phyloP scores from a whole-genome alignment of 306 rosid species.

The Inga oerstediana region DNA sequence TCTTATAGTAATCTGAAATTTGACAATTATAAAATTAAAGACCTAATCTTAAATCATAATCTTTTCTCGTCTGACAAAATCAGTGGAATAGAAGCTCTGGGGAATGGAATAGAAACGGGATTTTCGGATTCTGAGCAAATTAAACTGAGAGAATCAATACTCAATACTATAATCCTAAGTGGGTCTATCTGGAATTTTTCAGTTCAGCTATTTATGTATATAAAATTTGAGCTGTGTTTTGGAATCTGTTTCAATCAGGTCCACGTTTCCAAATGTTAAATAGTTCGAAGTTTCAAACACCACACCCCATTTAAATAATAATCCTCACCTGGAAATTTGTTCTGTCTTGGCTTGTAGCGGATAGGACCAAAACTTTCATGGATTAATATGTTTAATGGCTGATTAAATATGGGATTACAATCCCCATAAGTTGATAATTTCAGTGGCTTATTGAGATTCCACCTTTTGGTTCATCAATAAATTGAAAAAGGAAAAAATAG shows the following conservation, averaged over 20 bases:
- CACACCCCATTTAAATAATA: slow-evolving; percentile 29
- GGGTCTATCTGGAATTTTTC: slow-evolving; percentile 41
- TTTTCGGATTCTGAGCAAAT: slow-evolving; percentile 72
- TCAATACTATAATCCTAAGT: slow-evolving; percentile 44
- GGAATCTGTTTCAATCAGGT: slow-evolving; percentile 64
- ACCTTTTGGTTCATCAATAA: slow-evolving; percentile 46
- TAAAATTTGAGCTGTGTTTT: slow-evolving; percentile 43
- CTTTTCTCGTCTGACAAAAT: slow-evolving; percentile 58
- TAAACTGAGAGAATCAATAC: slow-evolving; percentile 30
- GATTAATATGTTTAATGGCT: slow-evolving; percentile 45
- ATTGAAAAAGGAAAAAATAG: neutral
- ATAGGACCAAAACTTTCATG: slow-evolving; percentile 42
- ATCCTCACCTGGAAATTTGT: slow-evolving; percentile 51
- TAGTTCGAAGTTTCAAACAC: slow-evolving; percentile 60
- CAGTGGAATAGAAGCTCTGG: slow-evolving; percentile 99
- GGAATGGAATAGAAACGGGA: slow-evolving; percentile 99
- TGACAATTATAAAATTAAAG: slow-evolving; percentile 22
- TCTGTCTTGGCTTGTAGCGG: slow-evolving; percentile 49
- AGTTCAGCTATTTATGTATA: slow-evolving; percentile 29
- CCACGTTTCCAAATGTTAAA: slow-evolving; percentile 66
- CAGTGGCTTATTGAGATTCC: slow-evolving; percentile 68
- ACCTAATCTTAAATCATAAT: slow-evolving; percentile 19
- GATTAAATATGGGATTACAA: slow-evolving; percentile 39
- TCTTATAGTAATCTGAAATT: slow-evolving; percentile 48
- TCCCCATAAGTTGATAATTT: slow-evolving; percentile 50